Evolutionary conservation across 2,329 filamentous ascomycete genomes (phyloP).

Genomic region (Beauveria sp.): DNA sequence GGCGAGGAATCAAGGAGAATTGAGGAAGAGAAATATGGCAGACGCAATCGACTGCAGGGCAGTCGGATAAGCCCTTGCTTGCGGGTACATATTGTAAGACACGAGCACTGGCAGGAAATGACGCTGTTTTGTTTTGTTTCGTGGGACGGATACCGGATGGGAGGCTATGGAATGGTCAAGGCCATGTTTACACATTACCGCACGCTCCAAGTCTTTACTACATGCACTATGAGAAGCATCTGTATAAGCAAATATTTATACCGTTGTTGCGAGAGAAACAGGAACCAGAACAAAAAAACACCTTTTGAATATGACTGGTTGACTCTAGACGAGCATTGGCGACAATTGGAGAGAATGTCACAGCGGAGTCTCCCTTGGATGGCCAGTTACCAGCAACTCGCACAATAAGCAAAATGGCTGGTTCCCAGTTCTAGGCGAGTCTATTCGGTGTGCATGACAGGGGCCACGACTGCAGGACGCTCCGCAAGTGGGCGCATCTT

Average conservation of each 20-base stretch:
- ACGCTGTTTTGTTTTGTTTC: conserved; percentile 1
- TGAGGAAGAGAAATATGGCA: neutral
- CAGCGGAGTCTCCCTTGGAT: neutral
- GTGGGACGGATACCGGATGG: neutral
- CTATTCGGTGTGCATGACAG: neutral
- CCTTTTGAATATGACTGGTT: neutral
- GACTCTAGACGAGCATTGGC: neutral
- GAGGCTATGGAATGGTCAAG: neutral
- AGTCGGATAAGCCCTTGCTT: neutral
- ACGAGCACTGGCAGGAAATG: neutral
- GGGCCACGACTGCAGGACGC: neutral
- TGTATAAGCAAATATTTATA: conserved; percentile 11
- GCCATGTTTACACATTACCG: neutral
- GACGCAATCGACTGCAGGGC: neutral
- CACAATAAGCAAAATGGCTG: neutral
- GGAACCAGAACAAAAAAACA: neutral
- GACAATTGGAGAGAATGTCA: neutral
- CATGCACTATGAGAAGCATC: conserved; percentile 9
- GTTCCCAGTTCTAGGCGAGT: neutral
- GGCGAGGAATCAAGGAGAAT: neutral
- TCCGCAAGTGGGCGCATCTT: conserved; percentile 3
- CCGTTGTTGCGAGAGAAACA: neutral
- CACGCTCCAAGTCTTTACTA: neutral
- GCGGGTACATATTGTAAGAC: neutral
- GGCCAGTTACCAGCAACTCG: neutral